A percentile compares a stretch with the other conserved stretches of the same genome.
Evolutionary conservation across 495 filamentous ascomycete species (phyloP).

Genomic region (Neurospora discreta): DNA sequence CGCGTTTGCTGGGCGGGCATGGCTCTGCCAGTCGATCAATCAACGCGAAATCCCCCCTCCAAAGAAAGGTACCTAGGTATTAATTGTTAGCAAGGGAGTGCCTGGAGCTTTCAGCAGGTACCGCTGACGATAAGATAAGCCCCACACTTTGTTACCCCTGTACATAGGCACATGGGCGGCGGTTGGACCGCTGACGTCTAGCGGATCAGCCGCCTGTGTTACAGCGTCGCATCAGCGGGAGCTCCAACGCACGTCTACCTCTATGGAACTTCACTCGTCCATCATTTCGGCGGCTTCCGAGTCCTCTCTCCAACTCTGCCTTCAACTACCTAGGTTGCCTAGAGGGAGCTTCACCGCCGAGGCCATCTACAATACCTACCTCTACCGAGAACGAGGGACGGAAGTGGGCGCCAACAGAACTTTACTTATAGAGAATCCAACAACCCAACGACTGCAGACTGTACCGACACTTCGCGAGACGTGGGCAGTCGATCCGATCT

Average conservation of each 20-base stretch:
- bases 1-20: neutral
- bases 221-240: neutral
- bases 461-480: neutral
- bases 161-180: neutral
- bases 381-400: neutral
- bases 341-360: neutral
- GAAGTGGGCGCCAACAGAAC: neutral
- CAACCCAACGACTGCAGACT: neutral
- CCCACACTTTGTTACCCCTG: neutral
- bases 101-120: neutral
- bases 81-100: neutral
- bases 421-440: neutral
- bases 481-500: neutral
- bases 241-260: neutral
- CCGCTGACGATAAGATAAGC: conserved; percentile 2
- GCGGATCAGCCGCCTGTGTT: neutral
- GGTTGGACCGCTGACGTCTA: neutral
- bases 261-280: neutral
- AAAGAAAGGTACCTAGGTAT: neutral
- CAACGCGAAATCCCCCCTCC: neutral
- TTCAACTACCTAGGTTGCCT: neutral
- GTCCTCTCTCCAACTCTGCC: neutral
- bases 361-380: neutral
- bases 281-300: neutral
- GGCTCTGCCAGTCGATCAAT: neutral